Percentiles rank a stretch among this genome's conserved stretches.
Evolutionary conservation across 495 filamentous ascomycete genomes (phyloP).

Genomic region (Letharia columbiana): DNA sequence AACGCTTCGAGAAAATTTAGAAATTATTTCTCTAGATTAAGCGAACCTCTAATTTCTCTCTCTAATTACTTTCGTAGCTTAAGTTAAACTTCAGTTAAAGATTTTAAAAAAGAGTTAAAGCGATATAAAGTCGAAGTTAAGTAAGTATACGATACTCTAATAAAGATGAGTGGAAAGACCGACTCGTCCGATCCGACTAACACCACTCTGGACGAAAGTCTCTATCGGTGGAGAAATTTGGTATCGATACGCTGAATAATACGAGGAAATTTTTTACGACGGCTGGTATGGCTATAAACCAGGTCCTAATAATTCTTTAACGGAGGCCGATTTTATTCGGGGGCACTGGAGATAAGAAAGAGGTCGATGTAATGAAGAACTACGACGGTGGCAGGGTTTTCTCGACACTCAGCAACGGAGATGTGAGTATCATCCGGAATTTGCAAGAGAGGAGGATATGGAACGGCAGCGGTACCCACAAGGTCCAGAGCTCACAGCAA

Average conservation of each 20-base stretch:
- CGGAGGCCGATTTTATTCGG: not conserved
- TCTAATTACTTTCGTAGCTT: no score
- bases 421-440: not conserved
- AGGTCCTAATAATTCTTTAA: not conserved
- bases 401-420: not conserved
- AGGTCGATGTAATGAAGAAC: not conserved
- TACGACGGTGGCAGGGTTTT: not conserved
- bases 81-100: no score
- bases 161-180: no score
- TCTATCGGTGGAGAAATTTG: not conserved
- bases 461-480: not conserved
- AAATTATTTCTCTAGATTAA: not conserved
- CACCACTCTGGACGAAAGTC: no score
- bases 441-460: not conserved
- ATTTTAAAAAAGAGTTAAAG: no score
- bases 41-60: not conserved
- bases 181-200: no score
- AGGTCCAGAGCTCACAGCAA: not conserved
- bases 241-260: not conserved
- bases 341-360: not conserved
- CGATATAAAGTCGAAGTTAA: no score
- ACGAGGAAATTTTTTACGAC: not conserved
- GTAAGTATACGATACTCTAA: no score
- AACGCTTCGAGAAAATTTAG: constrained; percentile 4
- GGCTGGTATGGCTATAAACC: not conserved